A percentile compares a stretch with the other conserved stretches of the same genome.
Evolutionary conservation across 805 yeast genomes (phyloP).

Genomic region (Myxozyma geophila): DNA sequence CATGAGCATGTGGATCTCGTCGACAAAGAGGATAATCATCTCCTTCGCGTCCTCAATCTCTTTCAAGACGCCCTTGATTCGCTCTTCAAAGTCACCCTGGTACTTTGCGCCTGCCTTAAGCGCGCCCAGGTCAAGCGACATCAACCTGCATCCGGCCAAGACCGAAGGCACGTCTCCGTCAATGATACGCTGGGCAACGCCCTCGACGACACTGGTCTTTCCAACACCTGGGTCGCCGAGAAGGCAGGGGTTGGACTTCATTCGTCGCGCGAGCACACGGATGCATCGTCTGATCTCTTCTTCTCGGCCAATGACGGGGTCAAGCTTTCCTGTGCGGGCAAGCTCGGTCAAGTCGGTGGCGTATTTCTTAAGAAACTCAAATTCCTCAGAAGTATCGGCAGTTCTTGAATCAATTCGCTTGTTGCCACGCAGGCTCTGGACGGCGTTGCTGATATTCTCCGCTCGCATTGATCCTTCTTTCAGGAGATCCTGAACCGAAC

Average conservation of each 20-base stretch:
- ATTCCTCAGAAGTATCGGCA: slow-evolving; percentile 86
- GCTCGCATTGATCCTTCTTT: slow-evolving; percentile 71
- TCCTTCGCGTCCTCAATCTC: slow-evolving; percentile 80
- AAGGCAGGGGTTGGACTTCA: slow-evolving; percentile 93
- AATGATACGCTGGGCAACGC: slow-evolving; percentile 95
- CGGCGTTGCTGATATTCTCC: slow-evolving; percentile 76
- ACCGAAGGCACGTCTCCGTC: slow-evolving; percentile 95
- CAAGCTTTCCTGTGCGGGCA: slow-evolving; percentile 92
- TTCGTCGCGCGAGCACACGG: slow-evolving; percentile 93
- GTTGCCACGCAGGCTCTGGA: slow-evolving; percentile 81
- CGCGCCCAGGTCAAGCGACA: slow-evolving; percentile 92
- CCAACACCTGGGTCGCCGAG: slow-evolving; percentile 99
- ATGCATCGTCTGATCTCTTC: slow-evolving; percentile 96
- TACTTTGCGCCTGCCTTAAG: slow-evolving; percentile 98
- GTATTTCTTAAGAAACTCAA: slow-evolving; percentile 84
- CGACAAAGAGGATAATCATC: slow-evolving; percentile 88
- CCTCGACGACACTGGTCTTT: slow-evolving; percentile 97
- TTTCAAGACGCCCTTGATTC: slow-evolving; percentile 92
- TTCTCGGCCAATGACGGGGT: slow-evolving; percentile 98
- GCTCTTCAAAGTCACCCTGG: slow-evolving; percentile 98
- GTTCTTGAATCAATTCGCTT: slow-evolving; percentile 90
- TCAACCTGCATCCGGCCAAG: slow-evolving; percentile 76
- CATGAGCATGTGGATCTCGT: slow-evolving; percentile 99
- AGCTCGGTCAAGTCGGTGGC: slow-evolving; percentile 92
- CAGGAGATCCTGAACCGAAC: slow-evolving; percentile 67